Percentiles rank a stretch among this genome's conserved stretches.
These are phyloP conservation scores for Phaeoacremonium minimum DNA, from an alignment of 2,329 filamentous ascomycete genomes.

Conservation along the genomic window DNA sequence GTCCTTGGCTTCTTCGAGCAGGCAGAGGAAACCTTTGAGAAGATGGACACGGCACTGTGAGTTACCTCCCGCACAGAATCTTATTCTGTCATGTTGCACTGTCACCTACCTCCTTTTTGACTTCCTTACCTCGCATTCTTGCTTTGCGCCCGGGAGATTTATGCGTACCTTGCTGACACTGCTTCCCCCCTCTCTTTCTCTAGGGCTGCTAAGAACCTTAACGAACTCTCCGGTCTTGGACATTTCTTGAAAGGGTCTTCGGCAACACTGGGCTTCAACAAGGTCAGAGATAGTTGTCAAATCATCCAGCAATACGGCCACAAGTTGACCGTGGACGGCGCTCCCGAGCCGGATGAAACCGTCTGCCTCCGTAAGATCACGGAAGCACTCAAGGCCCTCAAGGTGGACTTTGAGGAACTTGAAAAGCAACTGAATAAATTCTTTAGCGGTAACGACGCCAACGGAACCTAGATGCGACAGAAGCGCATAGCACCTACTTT, in stretches of 20 bases:
- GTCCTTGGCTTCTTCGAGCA: slow-evolving; percentile 93
- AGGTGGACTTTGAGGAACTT: slow-evolving; percentile 71
- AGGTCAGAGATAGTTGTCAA: slow-evolving; percentile 90
- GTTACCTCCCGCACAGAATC: no score
- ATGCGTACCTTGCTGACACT: no score
- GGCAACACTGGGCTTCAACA: slow-evolving; percentile 84
- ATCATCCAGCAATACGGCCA: slow-evolving; percentile 94
- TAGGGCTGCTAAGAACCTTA: slow-evolving; percentile 66
- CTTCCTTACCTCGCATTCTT: no score
- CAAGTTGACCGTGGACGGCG: slow-evolving; percentile 73
- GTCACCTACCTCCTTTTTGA: no score
- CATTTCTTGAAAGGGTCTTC: slow-evolving; percentile 98
- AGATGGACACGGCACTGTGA: slow-evolving; percentile 84
- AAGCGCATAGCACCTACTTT: neutral
- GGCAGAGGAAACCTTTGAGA: slow-evolving; percentile 76
- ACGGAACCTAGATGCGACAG: neutral
- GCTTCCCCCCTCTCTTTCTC: slow-evolving; percentile 1
- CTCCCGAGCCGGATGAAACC: slow-evolving; percentile 59
- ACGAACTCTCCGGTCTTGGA: slow-evolving; percentile 75
- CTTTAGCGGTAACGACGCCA: slow-evolving; percentile 39
- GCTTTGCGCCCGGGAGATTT: no score
- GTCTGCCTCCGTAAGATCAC: slow-evolving; percentile 67
- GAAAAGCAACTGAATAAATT: slow-evolving; percentile 67
- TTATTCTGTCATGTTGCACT: neutral
- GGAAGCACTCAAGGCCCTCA: slow-evolving; percentile 66